Conservation (phyloP, 192 early-diverging fungal genomes). For the Obelidium mucronatum region DNA sequence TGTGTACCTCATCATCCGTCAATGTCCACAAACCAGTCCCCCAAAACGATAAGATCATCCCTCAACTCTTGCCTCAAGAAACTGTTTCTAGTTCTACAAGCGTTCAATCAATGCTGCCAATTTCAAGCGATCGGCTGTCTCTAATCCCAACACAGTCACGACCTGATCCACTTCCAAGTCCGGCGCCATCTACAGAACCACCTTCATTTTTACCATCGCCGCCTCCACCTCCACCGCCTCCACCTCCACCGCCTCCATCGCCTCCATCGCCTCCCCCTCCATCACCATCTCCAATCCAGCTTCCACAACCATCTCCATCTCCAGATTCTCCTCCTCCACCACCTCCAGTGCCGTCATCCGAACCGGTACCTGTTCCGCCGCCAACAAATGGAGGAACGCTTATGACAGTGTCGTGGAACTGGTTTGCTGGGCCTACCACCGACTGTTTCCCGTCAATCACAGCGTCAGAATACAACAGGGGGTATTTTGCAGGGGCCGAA, state of each 20-base stretch:
- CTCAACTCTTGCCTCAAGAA: too few relatives aligned
- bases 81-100: too few relatives aligned
- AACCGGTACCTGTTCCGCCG: background rate
- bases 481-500: constrained; percentile 18
- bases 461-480: constrained; percentile 15
- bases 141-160: too few relatives aligned
- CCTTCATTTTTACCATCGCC: background rate
- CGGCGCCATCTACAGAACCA: background rate
- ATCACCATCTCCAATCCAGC: background rate
- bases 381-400: background rate
- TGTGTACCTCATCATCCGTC: background rate
- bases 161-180: too few relatives aligned
- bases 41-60: too few relatives aligned
- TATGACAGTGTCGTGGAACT: constrained; percentile 13
- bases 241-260: background rate
- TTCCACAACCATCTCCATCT: background rate
- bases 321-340: background rate
- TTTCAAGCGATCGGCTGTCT: background rate
- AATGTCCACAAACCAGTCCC: too few relatives aligned
- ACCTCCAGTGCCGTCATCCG: background rate
- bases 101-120: too few relatives aligned
- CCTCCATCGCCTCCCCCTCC: background rate
- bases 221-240: background rate
- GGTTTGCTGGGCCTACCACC: constrained; percentile 13
- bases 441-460: constrained; percentile 18